These are phyloP conservation scores for Deuterostichococcus epilithicus DNA, from an alignment of 139 green algal species.

Conservation along the genomic window DNA sequence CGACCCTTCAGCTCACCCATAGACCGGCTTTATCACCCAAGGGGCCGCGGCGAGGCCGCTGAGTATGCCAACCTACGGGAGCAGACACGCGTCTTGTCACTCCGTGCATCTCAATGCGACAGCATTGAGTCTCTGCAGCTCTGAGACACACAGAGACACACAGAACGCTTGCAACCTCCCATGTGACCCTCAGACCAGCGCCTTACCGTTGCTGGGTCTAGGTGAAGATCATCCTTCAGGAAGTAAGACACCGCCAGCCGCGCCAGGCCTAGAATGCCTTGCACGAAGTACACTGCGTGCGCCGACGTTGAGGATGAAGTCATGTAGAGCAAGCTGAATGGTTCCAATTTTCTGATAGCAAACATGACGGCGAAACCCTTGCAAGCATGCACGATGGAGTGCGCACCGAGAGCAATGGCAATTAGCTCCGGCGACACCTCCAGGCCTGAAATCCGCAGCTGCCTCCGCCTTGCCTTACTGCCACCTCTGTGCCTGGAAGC, in stretches of 20 bases:
- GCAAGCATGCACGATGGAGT: too few relatives aligned
- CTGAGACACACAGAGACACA: not conserved
- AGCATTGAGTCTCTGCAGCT: not conserved
- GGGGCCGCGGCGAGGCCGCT: slow-evolving; percentile 50
- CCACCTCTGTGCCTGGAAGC: not conserved
- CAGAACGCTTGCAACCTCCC: not conserved
- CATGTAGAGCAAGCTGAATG: not conserved
- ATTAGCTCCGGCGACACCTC: not conserved
- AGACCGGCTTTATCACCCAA: slow-evolving; percentile 93
- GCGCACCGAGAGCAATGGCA: not conserved
- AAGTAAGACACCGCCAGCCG: slow-evolving; percentile 85
- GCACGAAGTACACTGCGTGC: slow-evolving; percentile 94
- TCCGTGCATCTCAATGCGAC: not conserved
- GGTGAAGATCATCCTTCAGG: slow-evolving; percentile 87
- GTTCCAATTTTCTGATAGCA: too few relatives aligned
- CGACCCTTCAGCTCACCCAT: slow-evolving; percentile 42
- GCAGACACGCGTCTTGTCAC: not conserved
- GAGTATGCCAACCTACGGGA: slow-evolving; percentile 59
- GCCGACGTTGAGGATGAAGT: too few relatives aligned
- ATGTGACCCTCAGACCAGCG: not conserved
- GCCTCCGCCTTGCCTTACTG: not conserved
- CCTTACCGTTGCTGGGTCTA: slow-evolving; percentile 78
- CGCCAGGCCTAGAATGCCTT: slow-evolving; percentile 89
- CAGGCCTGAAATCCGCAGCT: not conserved
- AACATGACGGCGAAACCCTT: too few relatives aligned